Base-by-base conservation (phyloP, 2,329 filamentous ascomycete genomes). In the Tolypocladium guangdongense region DNA sequence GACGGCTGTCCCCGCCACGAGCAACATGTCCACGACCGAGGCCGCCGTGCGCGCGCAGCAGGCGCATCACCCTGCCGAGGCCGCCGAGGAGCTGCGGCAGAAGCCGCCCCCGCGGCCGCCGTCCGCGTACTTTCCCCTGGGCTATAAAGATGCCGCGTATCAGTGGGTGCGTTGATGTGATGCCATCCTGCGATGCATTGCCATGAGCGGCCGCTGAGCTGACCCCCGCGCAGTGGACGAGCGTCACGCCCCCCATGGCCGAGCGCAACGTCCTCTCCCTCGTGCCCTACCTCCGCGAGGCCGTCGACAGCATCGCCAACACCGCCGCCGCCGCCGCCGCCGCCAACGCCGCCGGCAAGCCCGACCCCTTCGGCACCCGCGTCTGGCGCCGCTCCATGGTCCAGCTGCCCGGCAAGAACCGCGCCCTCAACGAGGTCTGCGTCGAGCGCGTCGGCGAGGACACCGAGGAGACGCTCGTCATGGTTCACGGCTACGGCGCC, bases 401-500 rank as follows among this genome's bases (percentile, higher is more conserved):
- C 12, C 74, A 85, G 58, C 76, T 99, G 54, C 83, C 86, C 18
- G 93, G 93, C 52, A 93, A 90, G 68, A 83, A 95, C 66, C 83
- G 93, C 50, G 87, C 85, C 3, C 70, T 99, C 57, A 97, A 99
- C 65, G 93, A 99, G 66, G 93, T 96, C 68, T 90, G 88, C 1
- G 82, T 99, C 2, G 89, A 96, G 72, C 80, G 91, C 50, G 73
- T 90, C 1, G 89, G 84, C 37, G 91, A 96, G 65, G 71, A 84
- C 5, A 81, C 83, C 0, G 86, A 95, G 48, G 86, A 97, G 64
- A 93, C 89, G 45, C 76, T 99, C 18, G 92, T 99, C 46, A 95
- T 99, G 82, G 75, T 99, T 5, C 93, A 99, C 66, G 93, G 93
- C 56, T 99, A 99, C 68, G 93, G 93, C 48, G 93, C 93, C 2